Percentiles rank a stretch among this genome's conserved stretches.
These are phyloP conservation scores for Anthracocystis walkeri DNA, from an alignment of 1,284 basidiomycete species.

Conservation along the genomic window DNA sequence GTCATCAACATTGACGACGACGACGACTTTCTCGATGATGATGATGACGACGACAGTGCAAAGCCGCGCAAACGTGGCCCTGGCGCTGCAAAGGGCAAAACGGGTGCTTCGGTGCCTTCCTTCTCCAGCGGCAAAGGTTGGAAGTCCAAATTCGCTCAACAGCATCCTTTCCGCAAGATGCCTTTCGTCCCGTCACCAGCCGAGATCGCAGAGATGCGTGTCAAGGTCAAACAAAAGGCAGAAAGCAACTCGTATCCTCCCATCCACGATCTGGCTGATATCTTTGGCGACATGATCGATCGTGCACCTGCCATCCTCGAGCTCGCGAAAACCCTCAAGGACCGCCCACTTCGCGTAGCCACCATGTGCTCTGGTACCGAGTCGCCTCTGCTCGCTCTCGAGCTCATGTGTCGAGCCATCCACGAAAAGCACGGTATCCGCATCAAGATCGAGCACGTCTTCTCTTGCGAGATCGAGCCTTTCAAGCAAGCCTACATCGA, in stretches of 20 bases:
- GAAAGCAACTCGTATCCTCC: conserved; percentile 74
- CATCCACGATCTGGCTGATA: conserved; percentile 80
- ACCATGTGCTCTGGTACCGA: conserved; percentile 98
- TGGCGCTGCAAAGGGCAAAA: conserved; percentile 11
- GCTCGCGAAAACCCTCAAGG: conserved; percentile 77
- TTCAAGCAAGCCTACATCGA: conserved; percentile 99
- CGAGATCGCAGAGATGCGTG: conserved; percentile 18
- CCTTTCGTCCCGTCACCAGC: conserved; percentile 41
- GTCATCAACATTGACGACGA: conserved; percentile 16
- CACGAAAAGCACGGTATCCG: conserved; percentile 77
- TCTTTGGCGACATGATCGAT: conserved; percentile 85
- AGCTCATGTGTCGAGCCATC: conserved; percentile 82
- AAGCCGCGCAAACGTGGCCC: conserved; percentile 20
- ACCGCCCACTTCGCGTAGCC: conserved; percentile 88
- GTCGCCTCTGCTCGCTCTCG: conserved; percentile 88
- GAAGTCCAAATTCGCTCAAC: conserved; percentile 42
- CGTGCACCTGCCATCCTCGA: conserved; percentile 73
- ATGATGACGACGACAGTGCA: conserved; percentile 14
- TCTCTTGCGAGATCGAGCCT: conserved; percentile 97
- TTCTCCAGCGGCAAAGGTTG: conserved; percentile 43
- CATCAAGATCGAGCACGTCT: conserved; percentile 87
- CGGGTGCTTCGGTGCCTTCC: conserved; percentile 16
- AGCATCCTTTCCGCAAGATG: conserved; percentile 40
- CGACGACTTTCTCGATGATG: conserved; percentile 36
- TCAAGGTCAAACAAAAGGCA: conserved; percentile 39